Evolutionary conservation across 805 yeast genomes (phyloP).

Genomic region (Peterozyma xylosa): DNA sequence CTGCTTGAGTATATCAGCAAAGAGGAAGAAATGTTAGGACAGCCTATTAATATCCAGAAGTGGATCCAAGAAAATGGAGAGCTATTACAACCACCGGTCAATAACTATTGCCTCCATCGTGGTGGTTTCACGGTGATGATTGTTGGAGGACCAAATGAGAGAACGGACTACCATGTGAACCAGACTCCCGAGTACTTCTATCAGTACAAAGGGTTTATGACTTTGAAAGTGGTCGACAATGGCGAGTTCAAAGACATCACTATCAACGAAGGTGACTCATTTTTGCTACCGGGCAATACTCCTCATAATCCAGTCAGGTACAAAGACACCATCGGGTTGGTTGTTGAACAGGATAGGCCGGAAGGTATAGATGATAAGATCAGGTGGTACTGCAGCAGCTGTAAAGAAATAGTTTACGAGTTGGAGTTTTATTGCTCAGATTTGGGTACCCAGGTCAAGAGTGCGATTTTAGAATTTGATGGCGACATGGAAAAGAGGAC

Average conservation of each 20-base stretch:
- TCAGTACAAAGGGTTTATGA: conserved; percentile 82
- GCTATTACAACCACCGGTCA: conserved; percentile 84
- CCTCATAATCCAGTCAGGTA: conserved; percentile 91
- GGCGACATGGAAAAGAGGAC: conserved; percentile 55
- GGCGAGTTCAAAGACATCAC: conserved; percentile 69
- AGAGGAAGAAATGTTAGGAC: conserved; percentile 34
- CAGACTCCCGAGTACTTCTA: conserved; percentile 94
- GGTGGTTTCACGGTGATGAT: conserved; percentile 94
- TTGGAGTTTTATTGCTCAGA: conserved; percentile 67
- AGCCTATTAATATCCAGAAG: conserved; percentile 67
- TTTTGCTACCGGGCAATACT: conserved; percentile 71
- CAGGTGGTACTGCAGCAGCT: conserved; percentile 81
- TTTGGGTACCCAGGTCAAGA: conserved; percentile 85
- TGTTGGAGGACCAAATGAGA: conserved; percentile 92
- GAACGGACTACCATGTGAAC: conserved; percentile 89
- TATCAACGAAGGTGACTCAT: conserved; percentile 84
- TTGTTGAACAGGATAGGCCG: conserved; percentile 89
- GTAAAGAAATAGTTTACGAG: conserved; percentile 61
- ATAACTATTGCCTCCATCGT: conserved; percentile 81
- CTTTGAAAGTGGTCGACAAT: conserved; percentile 72
- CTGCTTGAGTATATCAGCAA: too few relatives aligned
- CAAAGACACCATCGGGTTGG: conserved; percentile 81
- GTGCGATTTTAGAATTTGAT: conserved; percentile 69
- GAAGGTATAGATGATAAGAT: conserved; percentile 59
- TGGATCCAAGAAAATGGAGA: conserved; percentile 78